phyloP scores from a whole-genome alignment of 164 flowering plant genomes.

The Amborella trichopoda region DNA sequence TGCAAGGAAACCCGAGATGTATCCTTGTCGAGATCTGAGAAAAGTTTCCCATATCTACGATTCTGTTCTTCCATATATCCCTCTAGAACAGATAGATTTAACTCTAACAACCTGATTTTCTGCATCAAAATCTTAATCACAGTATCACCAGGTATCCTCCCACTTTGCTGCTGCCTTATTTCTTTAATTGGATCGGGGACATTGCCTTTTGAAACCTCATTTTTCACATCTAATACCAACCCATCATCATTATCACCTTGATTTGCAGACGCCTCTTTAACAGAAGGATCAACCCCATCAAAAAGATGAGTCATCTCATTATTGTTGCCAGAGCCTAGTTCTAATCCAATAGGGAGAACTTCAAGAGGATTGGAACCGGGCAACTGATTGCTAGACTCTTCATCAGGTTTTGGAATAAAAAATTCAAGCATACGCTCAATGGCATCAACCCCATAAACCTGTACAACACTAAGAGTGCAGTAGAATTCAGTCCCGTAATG shows the following conservation, averaged over 20 bases:
- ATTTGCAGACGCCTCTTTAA: conserved; percentile 8
- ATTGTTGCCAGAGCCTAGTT: conserved; percentile 8
- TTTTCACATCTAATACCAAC: conserved; percentile 16
- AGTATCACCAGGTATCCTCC: conserved; percentile 58
- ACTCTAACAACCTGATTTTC: conserved; percentile 59
- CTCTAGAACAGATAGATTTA: conserved; percentile 58
- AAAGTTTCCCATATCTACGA: conserved; percentile 29
- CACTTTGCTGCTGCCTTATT: conserved; percentile 38
- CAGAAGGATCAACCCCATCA: conserved; percentile 12
- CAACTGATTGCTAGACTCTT: conserved; percentile 13
- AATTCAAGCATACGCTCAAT: conserved; percentile 78
- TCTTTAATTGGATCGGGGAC: conserved; percentile 39
- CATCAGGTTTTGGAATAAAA: conserved; percentile 43
- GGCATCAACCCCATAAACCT: conserved; percentile 75
- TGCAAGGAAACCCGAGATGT: conserved; percentile 21
- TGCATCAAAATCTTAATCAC: conserved; percentile 78
- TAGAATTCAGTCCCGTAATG: conserved; percentile 86
- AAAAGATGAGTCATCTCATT: conserved; percentile 13
- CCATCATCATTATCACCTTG: conserved; percentile 18
- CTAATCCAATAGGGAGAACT: conserved; percentile 14
- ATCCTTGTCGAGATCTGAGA: conserved; percentile 50
- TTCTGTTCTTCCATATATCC: conserved; percentile 55
- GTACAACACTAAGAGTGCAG: conserved; percentile 64
- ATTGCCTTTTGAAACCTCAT: conserved; percentile 6
- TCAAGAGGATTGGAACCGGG: conserved; percentile 21